A percentile compares a stretch with the other conserved stretches of the same genome.
phyloP scores from a whole-genome alignment of 2,329 filamentous ascomycete genomes.

The Penicillium sp. region DNA sequence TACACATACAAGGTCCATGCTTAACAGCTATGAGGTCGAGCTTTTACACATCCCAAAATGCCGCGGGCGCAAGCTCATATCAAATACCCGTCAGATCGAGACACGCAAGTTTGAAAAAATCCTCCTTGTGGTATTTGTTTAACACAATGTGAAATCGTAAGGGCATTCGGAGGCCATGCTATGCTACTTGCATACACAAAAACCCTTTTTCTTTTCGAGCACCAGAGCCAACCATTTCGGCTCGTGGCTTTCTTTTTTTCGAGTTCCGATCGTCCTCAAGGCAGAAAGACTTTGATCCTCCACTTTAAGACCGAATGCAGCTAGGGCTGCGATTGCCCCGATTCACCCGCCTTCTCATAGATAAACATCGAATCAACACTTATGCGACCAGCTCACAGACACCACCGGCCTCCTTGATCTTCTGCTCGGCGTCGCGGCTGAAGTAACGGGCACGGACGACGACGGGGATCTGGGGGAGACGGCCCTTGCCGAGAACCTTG shows the following conservation, averaged over 20 bases:
- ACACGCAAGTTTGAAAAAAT: slow-evolving; percentile 19
- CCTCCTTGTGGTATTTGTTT: slow-evolving; percentile 39
- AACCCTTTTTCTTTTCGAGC: slow-evolving; percentile 36
- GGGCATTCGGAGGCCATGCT: slow-evolving; percentile 37
- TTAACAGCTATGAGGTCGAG: not conserved
- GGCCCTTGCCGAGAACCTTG: slow-evolving; percentile 98
- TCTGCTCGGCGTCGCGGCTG: slow-evolving; percentile 93
- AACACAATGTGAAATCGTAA: slow-evolving; percentile 39
- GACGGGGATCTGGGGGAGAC: slow-evolving; percentile 86
- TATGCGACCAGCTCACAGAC: slow-evolving; percentile 94
- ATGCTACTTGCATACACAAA: slow-evolving; percentile 39
- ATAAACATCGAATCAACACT: slow-evolving; percentile 37
- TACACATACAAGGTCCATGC: not conserved
- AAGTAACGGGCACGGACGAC: slow-evolving; percentile 95
- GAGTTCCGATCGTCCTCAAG: slow-evolving; percentile 27
- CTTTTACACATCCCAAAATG: not conserved
- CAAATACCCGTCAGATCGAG: not conserved
- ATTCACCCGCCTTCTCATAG: slow-evolving; percentile 30
- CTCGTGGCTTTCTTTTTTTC: slow-evolving; percentile 31
- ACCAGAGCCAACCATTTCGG: slow-evolving; percentile 29
- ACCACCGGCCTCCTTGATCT: slow-evolving; percentile 97
- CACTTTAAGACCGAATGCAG: slow-evolving; percentile 31
- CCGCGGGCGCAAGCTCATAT: not conserved
- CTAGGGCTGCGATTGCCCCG: slow-evolving; percentile 30
- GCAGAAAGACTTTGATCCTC: slow-evolving; percentile 28